These are phyloP conservation scores for Boeremia exigua DNA, from an alignment of 2,329 filamentous ascomycete genomes.

Conservation along the genomic window DNA sequence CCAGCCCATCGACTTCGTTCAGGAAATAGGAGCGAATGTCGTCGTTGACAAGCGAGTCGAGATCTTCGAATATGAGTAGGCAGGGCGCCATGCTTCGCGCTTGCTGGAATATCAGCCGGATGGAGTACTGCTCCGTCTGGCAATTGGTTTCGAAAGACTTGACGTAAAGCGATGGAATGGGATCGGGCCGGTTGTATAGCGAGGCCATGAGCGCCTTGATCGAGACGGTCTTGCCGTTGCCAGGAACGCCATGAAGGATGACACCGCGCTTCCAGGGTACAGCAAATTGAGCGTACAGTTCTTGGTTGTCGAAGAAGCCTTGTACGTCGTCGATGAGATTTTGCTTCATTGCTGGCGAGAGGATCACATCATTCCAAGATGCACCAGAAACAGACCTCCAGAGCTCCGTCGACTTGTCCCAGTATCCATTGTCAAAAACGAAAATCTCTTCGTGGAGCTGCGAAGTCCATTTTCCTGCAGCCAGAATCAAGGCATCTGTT, in stretches of 20 bases:
- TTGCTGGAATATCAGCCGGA: conserved; percentile 47
- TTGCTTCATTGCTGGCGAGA: conserved; percentile 67
- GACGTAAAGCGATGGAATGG: conserved; percentile 61
- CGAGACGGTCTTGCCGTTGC: conserved; percentile 72
- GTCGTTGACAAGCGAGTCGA: conserved; percentile 68
- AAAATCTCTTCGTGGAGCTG: conserved; percentile 68
- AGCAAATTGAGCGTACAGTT: conserved; percentile 51
- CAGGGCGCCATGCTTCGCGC: conserved; percentile 69
- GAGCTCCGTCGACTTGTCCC: conserved; percentile 66
- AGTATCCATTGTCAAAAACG: conserved; percentile 67
- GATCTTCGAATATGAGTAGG: conserved; percentile 72
- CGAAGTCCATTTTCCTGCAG: conserved; percentile 61
- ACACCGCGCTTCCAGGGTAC: conserved; percentile 58
- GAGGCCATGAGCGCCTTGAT: conserved; percentile 72
- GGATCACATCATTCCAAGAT: conserved; percentile 70
- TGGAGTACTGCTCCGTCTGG: conserved; percentile 60
- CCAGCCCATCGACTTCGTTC: conserved; percentile 73
- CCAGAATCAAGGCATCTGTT: conserved; percentile 59
- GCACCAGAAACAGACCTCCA: conserved; percentile 53
- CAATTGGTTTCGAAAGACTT: conserved; percentile 57
- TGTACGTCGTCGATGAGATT: conserved; percentile 66
- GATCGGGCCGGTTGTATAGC: conserved; percentile 57
- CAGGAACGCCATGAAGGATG: conserved; percentile 61
- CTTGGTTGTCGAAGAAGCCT: conserved; percentile 56
- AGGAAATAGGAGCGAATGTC: conserved; percentile 70